phyloP scores from a whole-genome alignment of 768 basidiomycete genomes.

The Astraeus odoratus region DNA sequence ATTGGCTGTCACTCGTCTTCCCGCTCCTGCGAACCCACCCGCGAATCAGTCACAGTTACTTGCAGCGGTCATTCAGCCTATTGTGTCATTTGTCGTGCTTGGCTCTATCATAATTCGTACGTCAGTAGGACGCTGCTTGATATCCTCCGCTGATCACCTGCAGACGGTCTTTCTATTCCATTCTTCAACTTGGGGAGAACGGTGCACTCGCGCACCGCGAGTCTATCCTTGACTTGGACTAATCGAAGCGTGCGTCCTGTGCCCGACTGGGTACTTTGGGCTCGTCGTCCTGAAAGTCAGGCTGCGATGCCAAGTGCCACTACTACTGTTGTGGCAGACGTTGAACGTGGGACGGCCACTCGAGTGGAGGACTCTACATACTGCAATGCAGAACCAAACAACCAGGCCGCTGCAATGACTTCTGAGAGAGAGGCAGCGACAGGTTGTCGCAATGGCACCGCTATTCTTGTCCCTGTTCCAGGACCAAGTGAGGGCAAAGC shows the following conservation, averaged over 20 bases:
- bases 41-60: constrained; percentile 64
- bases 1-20: constrained; percentile 57
- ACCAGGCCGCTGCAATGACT: too few species aligned
- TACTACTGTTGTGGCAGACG: background rate
- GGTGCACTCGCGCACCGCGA: constrained; percentile 36
- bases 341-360: background rate
- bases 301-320: background rate
- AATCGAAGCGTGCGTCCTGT: constrained; percentile 15
- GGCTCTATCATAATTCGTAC: constrained; percentile 78
- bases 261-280: constrained; percentile 39
- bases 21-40: constrained; percentile 52
- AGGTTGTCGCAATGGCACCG: too few species aligned
- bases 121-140: constrained; percentile 24
- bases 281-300: constrained; percentile 15
- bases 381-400: background rate
- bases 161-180: constrained; percentile 57
- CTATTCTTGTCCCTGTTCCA: too few species aligned
- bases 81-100: constrained; percentile 84
- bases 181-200: constrained; percentile 46
- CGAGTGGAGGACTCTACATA: background rate
- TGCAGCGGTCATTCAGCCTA: constrained; percentile 64
- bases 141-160: background rate
- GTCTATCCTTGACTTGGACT: constrained; percentile 35
- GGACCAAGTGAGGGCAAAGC: too few species aligned
- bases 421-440: too few species aligned